phyloP scores from a whole-genome alignment of 768 basidiomycete genomes.

The Hebeloma cylindrosporum region DNA sequence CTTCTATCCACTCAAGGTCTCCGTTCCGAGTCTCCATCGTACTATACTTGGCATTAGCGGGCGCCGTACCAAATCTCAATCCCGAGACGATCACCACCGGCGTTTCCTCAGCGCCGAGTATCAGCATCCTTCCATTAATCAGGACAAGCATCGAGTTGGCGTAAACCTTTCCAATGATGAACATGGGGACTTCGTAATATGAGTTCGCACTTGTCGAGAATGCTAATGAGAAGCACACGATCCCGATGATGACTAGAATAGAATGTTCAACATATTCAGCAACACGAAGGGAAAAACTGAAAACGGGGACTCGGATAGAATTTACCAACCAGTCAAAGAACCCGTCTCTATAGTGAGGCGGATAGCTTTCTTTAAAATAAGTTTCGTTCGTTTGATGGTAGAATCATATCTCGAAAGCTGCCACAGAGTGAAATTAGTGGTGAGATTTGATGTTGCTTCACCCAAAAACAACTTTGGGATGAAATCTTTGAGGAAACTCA shows the following conservation, averaged over 20 bases:
- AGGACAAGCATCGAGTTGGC: constrained; percentile 17
- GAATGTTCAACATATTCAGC: background rate
- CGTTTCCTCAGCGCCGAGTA: constrained; percentile 3
- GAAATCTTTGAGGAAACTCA: background rate
- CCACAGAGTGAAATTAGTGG: too few relatives aligned
- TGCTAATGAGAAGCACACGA: constrained; percentile 7
- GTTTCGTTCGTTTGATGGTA: constrained; percentile 4
- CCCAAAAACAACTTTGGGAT: background rate
- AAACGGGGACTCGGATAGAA: too few relatives aligned
- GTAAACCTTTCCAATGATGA: constrained; percentile 13
- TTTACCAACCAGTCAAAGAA: constrained; percentile 5
- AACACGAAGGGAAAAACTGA: too few relatives aligned
- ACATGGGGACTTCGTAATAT: constrained; percentile 11
- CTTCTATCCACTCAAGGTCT: too few relatives aligned
- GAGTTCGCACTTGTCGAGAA: constrained; percentile 10
- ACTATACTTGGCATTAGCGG: too few relatives aligned
- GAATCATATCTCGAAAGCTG: constrained; percentile 3
- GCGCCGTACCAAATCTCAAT: too few relatives aligned
- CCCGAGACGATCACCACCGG: too few relatives aligned
- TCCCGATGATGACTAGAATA: constrained; percentile 4
- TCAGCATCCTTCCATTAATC: constrained; percentile 13
- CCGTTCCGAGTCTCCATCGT: too few relatives aligned
- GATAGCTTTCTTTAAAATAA: constrained; percentile 9
- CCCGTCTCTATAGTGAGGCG: constrained; percentile 16
- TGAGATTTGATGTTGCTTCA: background rate